Conservation (phyloP, 352 stramenopile genomes). For the Phytophthora parvispora region DNA sequence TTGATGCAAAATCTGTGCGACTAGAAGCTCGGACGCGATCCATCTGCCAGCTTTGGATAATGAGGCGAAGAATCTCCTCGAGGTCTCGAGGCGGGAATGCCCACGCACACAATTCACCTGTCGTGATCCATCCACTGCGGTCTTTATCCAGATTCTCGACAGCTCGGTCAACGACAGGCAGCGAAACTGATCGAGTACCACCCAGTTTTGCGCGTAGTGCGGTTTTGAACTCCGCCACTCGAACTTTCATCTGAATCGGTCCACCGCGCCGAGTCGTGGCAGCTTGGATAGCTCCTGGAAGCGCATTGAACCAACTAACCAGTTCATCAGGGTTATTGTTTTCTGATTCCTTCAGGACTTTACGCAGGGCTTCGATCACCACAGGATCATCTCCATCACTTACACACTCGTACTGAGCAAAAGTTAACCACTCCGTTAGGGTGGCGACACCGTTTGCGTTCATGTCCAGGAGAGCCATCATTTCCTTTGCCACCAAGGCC, state of each 20-base stretch:
- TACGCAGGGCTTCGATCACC: conserved; percentile 34
- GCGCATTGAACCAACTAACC: conserved; percentile 53
- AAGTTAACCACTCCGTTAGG: conserved; percentile 59
- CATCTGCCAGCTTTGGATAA: conserved; percentile 46
- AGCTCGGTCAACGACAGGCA: conserved; percentile 45
- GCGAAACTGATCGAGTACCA: conserved; percentile 8
- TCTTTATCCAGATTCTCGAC: conserved; percentile 64
- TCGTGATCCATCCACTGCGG: conserved; percentile 76
- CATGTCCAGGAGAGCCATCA: conserved; percentile 56
- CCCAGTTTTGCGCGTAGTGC: conserved; percentile 41
- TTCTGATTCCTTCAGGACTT: conserved; percentile 22
- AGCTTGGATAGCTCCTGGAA: conserved; percentile 46
- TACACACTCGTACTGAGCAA: conserved; percentile 30
- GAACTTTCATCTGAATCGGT: conserved; percentile 50
- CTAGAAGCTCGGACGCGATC: conserved; percentile 15
- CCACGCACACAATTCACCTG: conserved; percentile 60
- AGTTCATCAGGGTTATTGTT: conserved; percentile 28
- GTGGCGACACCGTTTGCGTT: conserved; percentile 70
- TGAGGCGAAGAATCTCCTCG: conserved; percentile 60
- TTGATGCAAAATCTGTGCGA: conserved; percentile 26
- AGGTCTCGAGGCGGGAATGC: conserved; percentile 66
- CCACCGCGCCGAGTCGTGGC: conserved; percentile 3
- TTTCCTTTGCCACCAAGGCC: conserved; percentile 32
- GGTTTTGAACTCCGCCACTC: conserved; percentile 66
- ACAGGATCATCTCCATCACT: conserved; percentile 16